phyloP scores from a whole-genome alignment of 192 early-diverging fungal species.

The Backusella psychrophila region DNA sequence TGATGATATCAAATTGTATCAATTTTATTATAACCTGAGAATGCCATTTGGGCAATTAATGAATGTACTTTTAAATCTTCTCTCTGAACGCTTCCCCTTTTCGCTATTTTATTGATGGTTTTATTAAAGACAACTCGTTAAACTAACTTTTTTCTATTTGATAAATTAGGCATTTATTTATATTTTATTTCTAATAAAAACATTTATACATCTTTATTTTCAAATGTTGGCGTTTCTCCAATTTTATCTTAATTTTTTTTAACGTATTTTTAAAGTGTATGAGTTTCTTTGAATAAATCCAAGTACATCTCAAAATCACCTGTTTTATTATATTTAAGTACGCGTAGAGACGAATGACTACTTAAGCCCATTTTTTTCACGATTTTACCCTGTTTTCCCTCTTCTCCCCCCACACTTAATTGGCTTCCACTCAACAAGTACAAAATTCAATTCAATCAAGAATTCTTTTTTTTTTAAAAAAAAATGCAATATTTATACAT shows the following conservation, averaged over 20 bases:
- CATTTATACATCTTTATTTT: too few species aligned
- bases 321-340: too few species aligned
- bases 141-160: background rate
- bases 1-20: slow-evolving; percentile 2
- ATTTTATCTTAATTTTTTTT: too few species aligned
- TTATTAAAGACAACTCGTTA: background rate
- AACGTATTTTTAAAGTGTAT: too few species aligned
- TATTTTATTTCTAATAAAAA: too few species aligned
- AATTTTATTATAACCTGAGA: background rate
- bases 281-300: too few species aligned
- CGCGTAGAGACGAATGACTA: too few species aligned
- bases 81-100: background rate
- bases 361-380: too few species aligned
- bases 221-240: too few species aligned
- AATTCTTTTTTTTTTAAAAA: background rate
- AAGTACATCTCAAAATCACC: too few species aligned
- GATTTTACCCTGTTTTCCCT: too few species aligned
- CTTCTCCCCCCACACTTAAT: background rate
- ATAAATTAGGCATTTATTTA: background rate
- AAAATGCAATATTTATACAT: background rate
- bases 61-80: background rate
- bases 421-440: background rate
- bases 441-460: background rate
- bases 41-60: background rate
- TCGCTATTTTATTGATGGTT: background rate